Evolutionary conservation across 352 stramenopile genomes (phyloP).

Genomic region (Phytophthora podocarpi): DNA sequence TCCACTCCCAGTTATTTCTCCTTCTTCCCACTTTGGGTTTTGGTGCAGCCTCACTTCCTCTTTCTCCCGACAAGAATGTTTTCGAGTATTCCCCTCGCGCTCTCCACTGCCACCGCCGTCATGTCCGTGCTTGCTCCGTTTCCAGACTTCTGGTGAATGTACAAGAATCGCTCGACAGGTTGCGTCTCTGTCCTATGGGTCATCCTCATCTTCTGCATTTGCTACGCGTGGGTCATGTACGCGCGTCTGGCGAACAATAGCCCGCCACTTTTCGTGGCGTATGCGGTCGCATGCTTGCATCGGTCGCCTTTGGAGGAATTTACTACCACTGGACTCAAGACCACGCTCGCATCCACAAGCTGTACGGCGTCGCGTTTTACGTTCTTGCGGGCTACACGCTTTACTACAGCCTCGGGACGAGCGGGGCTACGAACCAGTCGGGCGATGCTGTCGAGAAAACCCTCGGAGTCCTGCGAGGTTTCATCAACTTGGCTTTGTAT

Average conservation of each 20-base stretch:
- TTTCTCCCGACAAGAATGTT: too few species aligned
- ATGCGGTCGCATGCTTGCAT: constrained; percentile 26
- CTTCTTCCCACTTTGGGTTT: background rate
- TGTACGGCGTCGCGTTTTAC: constrained; percentile 86
- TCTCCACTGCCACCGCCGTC: constrained; percentile 53
- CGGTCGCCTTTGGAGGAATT: constrained; percentile 38
- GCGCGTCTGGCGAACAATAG: constrained; percentile 23
- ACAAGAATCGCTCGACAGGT: constrained; percentile 47
- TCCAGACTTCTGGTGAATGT: constrained; percentile 50
- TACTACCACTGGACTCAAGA: constrained; percentile 46
- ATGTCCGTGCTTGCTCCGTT: constrained; percentile 61
- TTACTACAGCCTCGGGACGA: constrained; percentile 30
- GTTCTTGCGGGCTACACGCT: constrained; percentile 27
- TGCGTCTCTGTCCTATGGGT: constrained; percentile 46
- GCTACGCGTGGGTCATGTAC: constrained; percentile 48
- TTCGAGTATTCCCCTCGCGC: constrained; percentile 15
- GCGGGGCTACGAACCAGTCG: constrained; percentile 32
- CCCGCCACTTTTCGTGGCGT: constrained; percentile 27
- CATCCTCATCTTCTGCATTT: constrained; percentile 60
- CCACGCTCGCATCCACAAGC: constrained; percentile 32
- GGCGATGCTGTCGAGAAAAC: constrained; percentile 18
- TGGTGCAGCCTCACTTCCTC: background rate
- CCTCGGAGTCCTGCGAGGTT: constrained; percentile 26
- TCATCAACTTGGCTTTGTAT: constrained; percentile 20
- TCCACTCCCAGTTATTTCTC: too few species aligned